Conservation (phyloP, 345 rosid species). For the Syzygium jambos region DNA sequence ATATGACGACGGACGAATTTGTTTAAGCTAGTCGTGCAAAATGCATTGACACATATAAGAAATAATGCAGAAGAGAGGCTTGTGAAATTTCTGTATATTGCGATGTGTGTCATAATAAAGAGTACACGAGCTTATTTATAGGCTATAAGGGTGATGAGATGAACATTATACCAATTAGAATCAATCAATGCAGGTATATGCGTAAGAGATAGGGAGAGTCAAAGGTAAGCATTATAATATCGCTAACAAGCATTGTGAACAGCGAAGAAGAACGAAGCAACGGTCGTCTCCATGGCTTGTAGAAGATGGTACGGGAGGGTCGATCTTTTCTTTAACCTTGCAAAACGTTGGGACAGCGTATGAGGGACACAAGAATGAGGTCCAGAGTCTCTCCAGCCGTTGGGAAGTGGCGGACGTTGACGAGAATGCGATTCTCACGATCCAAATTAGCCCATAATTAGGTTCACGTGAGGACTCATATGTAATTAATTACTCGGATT, state of each 20-base stretch:
- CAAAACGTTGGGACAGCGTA: not conserved
- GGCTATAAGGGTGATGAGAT: not conserved
- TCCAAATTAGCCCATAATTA: not conserved
- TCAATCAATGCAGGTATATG: not conserved
- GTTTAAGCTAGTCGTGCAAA: not conserved
- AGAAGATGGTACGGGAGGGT: not conserved
- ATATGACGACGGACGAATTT: not conserved
- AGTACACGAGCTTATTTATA: not conserved
- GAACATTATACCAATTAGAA: not conserved
- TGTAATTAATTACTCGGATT: not conserved
- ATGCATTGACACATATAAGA: not conserved
- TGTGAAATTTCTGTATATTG: not conserved
- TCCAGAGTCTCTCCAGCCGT: not conserved
- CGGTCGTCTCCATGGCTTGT: not conserved
- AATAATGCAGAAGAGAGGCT: not conserved
- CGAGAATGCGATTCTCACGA: not conserved
- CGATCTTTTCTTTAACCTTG: not conserved
- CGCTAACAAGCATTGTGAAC: not conserved
- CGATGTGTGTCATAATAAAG: not conserved
- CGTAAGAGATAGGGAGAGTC: not conserved
- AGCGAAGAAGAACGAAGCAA: not conserved
- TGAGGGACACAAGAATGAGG: not conserved
- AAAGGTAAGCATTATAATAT: not conserved
- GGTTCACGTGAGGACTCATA: no score
- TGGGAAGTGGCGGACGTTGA: not conserved